These are phyloP conservation scores for Termitomyces titanicus DNA, from an alignment of 768 basidiomycete genomes.

Conservation along the genomic window DNA sequence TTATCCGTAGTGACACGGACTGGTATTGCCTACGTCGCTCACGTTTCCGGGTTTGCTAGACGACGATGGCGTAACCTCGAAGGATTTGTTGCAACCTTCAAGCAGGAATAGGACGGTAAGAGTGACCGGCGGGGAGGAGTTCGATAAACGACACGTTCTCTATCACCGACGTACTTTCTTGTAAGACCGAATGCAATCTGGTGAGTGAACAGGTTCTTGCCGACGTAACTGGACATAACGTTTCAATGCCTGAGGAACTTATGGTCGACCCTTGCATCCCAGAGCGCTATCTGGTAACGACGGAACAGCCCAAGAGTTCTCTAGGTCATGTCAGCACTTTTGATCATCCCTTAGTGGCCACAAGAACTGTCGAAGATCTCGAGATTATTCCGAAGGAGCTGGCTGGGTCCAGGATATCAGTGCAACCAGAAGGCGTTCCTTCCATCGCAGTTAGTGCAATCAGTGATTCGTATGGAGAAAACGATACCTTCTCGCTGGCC, in stretches of 20 bases:
- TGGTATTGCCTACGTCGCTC: neutral
- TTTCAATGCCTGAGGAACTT: neutral
- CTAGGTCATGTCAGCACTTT: neutral
- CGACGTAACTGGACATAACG: neutral
- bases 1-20: neutral
- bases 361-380: neutral
- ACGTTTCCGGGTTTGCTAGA: neutral
- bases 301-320: neutral
- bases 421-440: neutral
- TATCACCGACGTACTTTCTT: neutral
- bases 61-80: neutral
- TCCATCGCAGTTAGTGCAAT: too few species aligned
- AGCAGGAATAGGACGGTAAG: neutral
- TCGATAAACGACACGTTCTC: neutral
- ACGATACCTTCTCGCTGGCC: constrained; percentile 3
- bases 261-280: neutral
- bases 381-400: neutral
- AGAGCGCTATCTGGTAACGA: too few species aligned
- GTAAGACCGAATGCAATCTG: neutral
- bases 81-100: neutral
- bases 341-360: too few species aligned
- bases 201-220: neutral
- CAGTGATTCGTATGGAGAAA: neutral
- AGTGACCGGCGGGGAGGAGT: neutral
- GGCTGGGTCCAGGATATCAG: too few species aligned